phyloP scores from a whole-genome alignment of 371 early-diverging fungal species.

The Choanephora cucurbitarum region DNA sequence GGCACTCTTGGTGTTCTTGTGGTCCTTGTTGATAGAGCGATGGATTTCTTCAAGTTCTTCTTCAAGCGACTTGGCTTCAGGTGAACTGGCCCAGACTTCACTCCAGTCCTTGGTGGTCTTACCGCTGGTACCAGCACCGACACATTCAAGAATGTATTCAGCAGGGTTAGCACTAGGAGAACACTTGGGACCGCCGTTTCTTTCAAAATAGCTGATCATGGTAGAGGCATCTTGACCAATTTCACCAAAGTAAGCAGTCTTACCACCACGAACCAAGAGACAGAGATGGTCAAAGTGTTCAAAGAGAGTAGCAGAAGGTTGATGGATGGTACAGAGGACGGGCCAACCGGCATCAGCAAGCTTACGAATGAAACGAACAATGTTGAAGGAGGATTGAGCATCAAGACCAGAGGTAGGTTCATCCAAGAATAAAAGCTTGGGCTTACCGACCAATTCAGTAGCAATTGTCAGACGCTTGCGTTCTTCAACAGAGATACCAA shows the following conservation, averaged over 20 bases:
- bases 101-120: conserved; percentile 65
- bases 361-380: conserved; percentile 73
- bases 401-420: conserved; percentile 87
- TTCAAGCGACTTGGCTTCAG: conserved; percentile 44
- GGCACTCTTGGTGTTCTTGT: conserved; percentile 16
- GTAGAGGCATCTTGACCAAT: conserved; percentile 57
- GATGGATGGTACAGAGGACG: conserved; percentile 85
- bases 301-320: conserved; percentile 81
- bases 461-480: conserved; percentile 71
- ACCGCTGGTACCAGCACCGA: conserved; percentile 63
- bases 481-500: conserved; percentile 67
- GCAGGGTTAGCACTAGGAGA: conserved; percentile 67
- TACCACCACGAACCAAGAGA: conserved; percentile 79
- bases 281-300: conserved; percentile 81
- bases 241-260: conserved; percentile 80
- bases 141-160: conserved; percentile 71
- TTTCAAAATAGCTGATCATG: conserved; percentile 66
- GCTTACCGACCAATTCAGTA: conserved; percentile 76
- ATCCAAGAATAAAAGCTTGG: conserved; percentile 80
- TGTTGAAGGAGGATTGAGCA: conserved; percentile 69
- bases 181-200: conserved; percentile 63
- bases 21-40: conserved; percentile 18
- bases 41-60: conserved; percentile 43
- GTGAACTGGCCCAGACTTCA: conserved; percentile 58
- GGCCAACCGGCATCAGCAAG: conserved; percentile 71